Evolutionary conservation across 2,329 filamentous ascomycete genomes (phyloP).

Genomic region (Xylariales sp.): DNA sequence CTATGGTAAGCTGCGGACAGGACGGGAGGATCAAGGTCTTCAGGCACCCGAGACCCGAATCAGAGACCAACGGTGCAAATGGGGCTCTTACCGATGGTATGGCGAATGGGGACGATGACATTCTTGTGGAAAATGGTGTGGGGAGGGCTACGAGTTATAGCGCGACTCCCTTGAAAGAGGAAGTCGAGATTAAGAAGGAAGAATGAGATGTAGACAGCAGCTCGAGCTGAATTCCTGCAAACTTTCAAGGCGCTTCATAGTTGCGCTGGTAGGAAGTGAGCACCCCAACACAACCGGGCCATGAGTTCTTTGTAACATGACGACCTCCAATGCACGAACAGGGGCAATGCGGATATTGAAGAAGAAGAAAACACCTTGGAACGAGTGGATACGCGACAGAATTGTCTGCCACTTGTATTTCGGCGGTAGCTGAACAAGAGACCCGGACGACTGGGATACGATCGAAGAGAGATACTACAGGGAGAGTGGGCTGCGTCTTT

Average conservation of each 20-base stretch:
- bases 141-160: background rate
- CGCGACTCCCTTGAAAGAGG: slow-evolving; percentile 1
- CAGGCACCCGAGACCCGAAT: slow-evolving; percentile 24
- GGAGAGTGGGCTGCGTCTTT: too few species aligned
- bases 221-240: background rate
- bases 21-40: slow-evolving; percentile 50
- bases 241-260: background rate
- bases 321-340: too few species aligned
- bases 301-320: too few species aligned
- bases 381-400: too few species aligned
- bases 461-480: too few species aligned
- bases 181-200: background rate
- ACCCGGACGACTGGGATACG: too few species aligned
- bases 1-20: slow-evolving; percentile 54
- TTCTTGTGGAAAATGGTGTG: background rate
- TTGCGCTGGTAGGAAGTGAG: background rate
- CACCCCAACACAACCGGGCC: too few species aligned
- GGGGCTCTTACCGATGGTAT: too few species aligned
- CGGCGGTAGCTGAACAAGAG: too few species aligned
- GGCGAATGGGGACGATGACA: background rate
- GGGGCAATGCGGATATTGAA: too few species aligned
- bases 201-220: background rate
- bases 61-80: background rate
- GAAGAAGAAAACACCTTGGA: too few species aligned
- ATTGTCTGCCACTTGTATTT: too few species aligned